phyloP scores from a whole-genome alignment of 176 grass and related monocot species.

The Stipa capillata region DNA sequence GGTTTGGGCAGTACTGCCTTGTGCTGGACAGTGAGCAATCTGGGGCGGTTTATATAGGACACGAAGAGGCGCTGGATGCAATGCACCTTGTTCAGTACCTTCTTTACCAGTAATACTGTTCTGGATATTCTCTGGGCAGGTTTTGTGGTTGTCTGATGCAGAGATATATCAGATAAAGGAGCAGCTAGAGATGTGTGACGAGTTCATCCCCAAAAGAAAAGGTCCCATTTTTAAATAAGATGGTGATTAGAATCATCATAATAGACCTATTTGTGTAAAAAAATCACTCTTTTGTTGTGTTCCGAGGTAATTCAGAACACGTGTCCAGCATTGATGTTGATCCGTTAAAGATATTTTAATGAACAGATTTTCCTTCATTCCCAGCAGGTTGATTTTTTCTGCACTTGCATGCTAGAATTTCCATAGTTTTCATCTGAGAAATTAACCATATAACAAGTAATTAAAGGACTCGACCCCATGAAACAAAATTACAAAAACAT shows the following conservation, averaged over 20 bases:
- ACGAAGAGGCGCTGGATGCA: background rate
- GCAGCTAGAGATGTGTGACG: constrained; percentile 4
- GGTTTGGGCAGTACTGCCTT: constrained; percentile 18
- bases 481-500: background rate
- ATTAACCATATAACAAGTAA: no score
- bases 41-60: constrained; percentile 37
- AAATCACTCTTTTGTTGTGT: background rate
- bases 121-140: constrained; percentile 31
- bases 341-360: background rate
- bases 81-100: constrained; percentile 27
- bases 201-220: background rate
- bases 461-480: background rate
- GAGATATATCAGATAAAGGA: constrained; percentile 5
- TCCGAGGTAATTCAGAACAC: background rate
- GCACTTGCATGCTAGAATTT: background rate
- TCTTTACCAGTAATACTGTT: background rate
- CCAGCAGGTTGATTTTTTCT: background rate
- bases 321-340: background rate
- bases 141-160: constrained; percentile 32
- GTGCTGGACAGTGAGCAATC: background rate
- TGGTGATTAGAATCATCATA: background rate
- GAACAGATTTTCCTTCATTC: background rate
- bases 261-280: background rate
- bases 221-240: background rate
- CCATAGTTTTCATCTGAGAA: background rate